A percentile compares a stretch with the other conserved stretches of the same genome.
These are phyloP conservation scores for Debaryomyces udenii DNA, from an alignment of 1,139 yeast genomes.

Conservation along the genomic window DNA sequence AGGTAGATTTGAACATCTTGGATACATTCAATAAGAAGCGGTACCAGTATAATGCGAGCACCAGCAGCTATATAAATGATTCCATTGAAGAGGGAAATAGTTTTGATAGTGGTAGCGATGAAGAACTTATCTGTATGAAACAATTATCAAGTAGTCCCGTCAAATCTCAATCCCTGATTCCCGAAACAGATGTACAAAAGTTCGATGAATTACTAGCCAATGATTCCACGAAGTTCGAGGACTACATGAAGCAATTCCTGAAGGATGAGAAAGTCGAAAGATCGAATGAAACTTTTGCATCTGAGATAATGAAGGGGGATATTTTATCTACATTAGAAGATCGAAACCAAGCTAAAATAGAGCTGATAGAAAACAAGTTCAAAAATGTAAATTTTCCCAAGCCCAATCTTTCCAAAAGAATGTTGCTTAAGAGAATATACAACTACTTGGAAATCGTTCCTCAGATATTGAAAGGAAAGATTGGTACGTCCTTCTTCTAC, in stretches of 20 bases:
- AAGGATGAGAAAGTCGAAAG: not conserved
- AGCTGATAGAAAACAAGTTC: conserved; percentile 24
- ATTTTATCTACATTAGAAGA: conserved; percentile 16
- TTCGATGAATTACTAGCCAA: conserved; percentile 6
- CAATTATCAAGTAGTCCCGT: conserved; percentile 16
- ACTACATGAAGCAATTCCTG: not conserved
- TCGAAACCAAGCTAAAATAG: conserved; percentile 19
- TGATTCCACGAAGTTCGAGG: not conserved
- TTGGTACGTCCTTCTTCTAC: conserved; percentile 49
- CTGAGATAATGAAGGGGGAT: conserved; percentile 8
- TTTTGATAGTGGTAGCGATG: conserved; percentile 13
- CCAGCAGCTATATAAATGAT: not conserved
- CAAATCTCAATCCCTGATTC: conserved; percentile 4
- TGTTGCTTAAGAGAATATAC: conserved; percentile 27
- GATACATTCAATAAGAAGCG: conserved; percentile 3
- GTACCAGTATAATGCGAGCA: conserved; percentile 1
- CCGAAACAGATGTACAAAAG: conserved; percentile 6
- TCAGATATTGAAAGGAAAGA: conserved; percentile 45
- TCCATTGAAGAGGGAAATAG: conserved; percentile 4
- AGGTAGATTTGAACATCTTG: not conserved
- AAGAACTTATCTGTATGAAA: conserved; percentile 12
- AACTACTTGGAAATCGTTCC: conserved; percentile 38
- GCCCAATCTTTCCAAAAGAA: conserved; percentile 28
- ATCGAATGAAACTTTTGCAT: not conserved
- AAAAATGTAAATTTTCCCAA: conserved; percentile 26